phyloP scores from a whole-genome alignment of 805 yeast species.

The Lachancea meyersii region DNA sequence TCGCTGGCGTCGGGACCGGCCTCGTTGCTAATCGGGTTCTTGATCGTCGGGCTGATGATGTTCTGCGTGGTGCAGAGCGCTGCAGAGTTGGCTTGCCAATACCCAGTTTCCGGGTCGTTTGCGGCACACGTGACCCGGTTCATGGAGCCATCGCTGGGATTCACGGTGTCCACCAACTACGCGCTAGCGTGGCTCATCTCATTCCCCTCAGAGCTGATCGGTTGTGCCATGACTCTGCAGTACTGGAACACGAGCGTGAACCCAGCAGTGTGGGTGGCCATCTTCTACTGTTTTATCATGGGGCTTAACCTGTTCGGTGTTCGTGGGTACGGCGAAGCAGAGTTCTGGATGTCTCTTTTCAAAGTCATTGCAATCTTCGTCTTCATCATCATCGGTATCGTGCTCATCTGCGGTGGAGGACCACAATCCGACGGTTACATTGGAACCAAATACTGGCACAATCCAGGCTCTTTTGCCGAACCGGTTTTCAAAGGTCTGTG shows the following conservation, averaged over 20 bases:
- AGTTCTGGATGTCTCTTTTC: constrained; percentile 40
- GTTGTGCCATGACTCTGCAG: constrained; percentile 46
- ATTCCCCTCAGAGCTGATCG: constrained; percentile 49
- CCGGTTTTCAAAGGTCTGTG: constrained; percentile 50
- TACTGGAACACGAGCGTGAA: constrained; percentile 37
- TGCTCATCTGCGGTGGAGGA: constrained; percentile 42
- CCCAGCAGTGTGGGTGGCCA: constrained; percentile 26
- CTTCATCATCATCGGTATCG: constrained; percentile 46
- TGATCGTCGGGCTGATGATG: constrained; percentile 26
- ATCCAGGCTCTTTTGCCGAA: constrained; percentile 44
- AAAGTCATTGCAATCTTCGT: constrained; percentile 41
- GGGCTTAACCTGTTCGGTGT: constrained; percentile 47
- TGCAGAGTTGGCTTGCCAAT: constrained; percentile 44
- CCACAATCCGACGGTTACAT: constrained; percentile 39
- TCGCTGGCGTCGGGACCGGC: constrained; percentile 27
- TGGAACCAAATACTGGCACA: constrained; percentile 41
- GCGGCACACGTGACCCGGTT: constrained; percentile 53
- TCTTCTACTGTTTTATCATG: constrained; percentile 34
- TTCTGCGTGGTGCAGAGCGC: constrained; percentile 29
- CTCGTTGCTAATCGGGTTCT: constrained; percentile 22
- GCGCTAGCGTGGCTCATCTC: constrained; percentile 51
- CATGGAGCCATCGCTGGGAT: constrained; percentile 54
- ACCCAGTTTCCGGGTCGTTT: constrained; percentile 50
- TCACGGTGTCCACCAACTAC: constrained; percentile 56
- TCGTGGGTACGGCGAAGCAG: constrained; percentile 49